Base-by-base conservation (phyloP, 164 flowering plant genomes). In the Tinospora cordifolia region DNA sequence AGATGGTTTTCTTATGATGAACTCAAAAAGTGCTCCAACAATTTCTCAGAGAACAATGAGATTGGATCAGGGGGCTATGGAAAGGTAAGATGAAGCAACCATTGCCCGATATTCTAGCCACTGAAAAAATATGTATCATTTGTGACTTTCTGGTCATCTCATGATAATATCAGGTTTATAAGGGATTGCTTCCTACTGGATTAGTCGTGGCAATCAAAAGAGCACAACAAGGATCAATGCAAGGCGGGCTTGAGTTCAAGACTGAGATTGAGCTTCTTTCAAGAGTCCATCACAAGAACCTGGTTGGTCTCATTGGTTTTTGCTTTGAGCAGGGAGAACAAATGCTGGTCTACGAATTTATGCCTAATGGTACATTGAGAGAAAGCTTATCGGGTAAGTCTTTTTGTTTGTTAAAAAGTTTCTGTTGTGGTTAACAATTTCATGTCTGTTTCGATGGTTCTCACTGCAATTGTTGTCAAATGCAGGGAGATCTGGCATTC, bases 51-150 rank as follows among this genome's bases (percentile, higher is more conserved):
- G n/a, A n/a, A n/a, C n/a, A n/a, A n/a, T n/a, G n/a, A n/a, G n/a
- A n/a, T n/a, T 72, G 93, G 93, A 8, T 85, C 83, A 17, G 93
- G 93, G 59, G 93, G 93, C 41, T 89, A 87, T 74, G 93, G 93
- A 39, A 89, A 87, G 88, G 93, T 89, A 38, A 70, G 21, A n/a
- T n/a, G n/a, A n/a, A n/a, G n/a, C n/a, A n/a, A n/a, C n/a, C n/a
- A n/a, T n/a, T n/a, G n/a, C n/a, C n/a, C n/a, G n/a, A n/a, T n/a
- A n/a, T n/a, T n/a, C n/a, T n/a, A n/a, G n/a, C n/a, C n/a, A n/a
- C n/a, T n/a, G n/a, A n/a, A n/a, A n/a, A n/a, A n/a, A n/a, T n/a
- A n/a, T n/a, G n/a, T n/a, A n/a, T n/a, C n/a, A n/a, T n/a, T n/a
- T n/a, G n/a, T n/a, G n/a, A n/a, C 21, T 24, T 54, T 8, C 63